Base-by-base conservation (phyloP, 2,329 filamentous ascomycete genomes). In the Dactylellina leptospora region DNA sequence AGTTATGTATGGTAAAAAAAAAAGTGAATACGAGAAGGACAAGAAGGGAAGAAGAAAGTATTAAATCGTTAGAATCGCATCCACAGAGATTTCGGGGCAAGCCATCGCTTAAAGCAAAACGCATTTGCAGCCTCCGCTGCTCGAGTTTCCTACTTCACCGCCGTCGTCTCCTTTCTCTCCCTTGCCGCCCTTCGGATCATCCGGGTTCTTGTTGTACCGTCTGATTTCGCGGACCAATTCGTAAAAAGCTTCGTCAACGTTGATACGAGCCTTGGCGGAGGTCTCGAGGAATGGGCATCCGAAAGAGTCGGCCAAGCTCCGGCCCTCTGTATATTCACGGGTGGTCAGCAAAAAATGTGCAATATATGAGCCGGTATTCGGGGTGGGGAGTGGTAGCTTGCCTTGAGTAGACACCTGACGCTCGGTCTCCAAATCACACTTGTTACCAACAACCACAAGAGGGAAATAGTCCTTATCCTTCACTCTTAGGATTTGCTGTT, bases 401-500 rank as follows among this genome's bases (percentile, higher is more conserved):
- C 93, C 93, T 87, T 96, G 89, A 83, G 90, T 89, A 75, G 91
- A 90, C 71, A 99, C 95, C 78, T 93, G 90, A 79, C 95, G 87
- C 82, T 99, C 93, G 77, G 85, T 85, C 79, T 97, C 93, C 80
- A 99, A 83, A 91, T 99, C 95, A 83, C 93, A 97, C 86, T 99
- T 99, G 87, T 99, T 99, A 77, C 92, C 95, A 42, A 97, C 95
- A 47, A 99, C 91, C 68, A 97, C 96, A 84, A 99, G 97, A 77
- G 95, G 95, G 84, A 99, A 99, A 81, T 97, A 96, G 83, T 99
- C 95, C 87, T 96, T 97, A 84, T 97, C 95, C 86, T 99, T 99
- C 78, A 99, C 95, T 77, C 95, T 85, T 77, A 99, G 85, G 80
- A 99, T 99, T 82, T 99, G 95, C 85, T 97, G 93, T 82, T 97